Evolutionary conservation across 306 rosid genomes (phyloP), one percentile per base, ranked within the genome.

Genomic region (Cicer arietinum): DNA sequence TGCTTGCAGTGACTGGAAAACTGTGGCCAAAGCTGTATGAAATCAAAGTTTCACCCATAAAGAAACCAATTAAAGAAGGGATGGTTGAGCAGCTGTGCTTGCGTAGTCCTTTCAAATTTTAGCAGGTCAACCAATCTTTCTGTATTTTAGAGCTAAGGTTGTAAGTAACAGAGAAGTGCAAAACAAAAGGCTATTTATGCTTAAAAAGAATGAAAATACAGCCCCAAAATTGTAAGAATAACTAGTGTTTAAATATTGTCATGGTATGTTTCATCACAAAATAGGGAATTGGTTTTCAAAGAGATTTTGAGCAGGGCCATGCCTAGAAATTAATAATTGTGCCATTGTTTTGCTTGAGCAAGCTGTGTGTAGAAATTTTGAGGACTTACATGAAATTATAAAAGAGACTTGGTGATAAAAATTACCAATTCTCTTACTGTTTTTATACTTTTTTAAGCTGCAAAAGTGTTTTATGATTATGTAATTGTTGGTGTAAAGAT

Each of bases 21-120:
- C 73, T 86, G 13, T 94, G 98, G 98, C 97, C 98, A 16, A 87
- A 86, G 87, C 84, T 94, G 40, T 91, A 75, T 74, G 97, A 94
- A 86, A 84, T 91, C 77, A 86, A 87, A 82, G 62, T 90, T 77
- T 54, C 52, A 56, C 90, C 88, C 3, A 40, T 82, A 16, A 73
- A 85, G 56, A 43, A 84, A 71, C 72, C 60, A 51, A 10, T 82
- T 50, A 56, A 76, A 11, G 84, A 81, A 60, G 87, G 70, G 67
- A 18, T 2, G 37, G 80, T 91, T 16, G 85, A 87, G 80, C 41
- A 80, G 69, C 85, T 87, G 42, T 94, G 98, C 87, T 54, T 94
- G 90, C 79, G 75, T n/a, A 7, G 2, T 50, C 81, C 91, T 63
- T 10, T 79, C 58, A 42, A 45, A 30, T 89, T 73, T 84, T 30